A percentile compares a stretch with the other conserved stretches of the same genome.
Conservation (phyloP, 495 filamentous ascomycete genomes). For the Lichina pygmaea region DNA sequence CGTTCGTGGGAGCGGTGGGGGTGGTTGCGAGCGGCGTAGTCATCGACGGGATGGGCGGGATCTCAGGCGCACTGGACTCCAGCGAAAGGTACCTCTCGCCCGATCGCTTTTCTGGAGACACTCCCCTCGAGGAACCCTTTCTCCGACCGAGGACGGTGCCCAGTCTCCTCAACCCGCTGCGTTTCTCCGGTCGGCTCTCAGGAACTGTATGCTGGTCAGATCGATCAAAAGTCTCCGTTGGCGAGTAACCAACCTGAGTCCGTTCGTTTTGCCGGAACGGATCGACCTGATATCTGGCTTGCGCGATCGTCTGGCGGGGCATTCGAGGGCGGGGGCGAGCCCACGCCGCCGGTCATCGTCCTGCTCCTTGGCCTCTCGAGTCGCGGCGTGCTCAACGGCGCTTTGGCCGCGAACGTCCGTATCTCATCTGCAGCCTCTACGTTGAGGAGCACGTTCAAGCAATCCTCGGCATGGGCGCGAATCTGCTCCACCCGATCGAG, state of each 20-base stretch:
- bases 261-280: background rate
- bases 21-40: constrained; percentile 1
- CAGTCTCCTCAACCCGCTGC: constrained; percentile 33
- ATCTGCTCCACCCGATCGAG: constrained; percentile 63
- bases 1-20: too few relatives aligned
- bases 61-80: constrained; percentile 7
- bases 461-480: constrained; percentile 50
- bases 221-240: background rate
- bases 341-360: constrained; percentile 11
- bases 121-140: constrained; percentile 23
- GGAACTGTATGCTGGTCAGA: background rate
- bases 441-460: constrained; percentile 63
- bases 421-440: constrained; percentile 77
- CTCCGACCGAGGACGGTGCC: constrained; percentile 57
- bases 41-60: constrained; percentile 10
- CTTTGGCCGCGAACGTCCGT: constrained; percentile 45
- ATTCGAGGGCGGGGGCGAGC: constrained; percentile 15
- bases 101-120: constrained; percentile 20
- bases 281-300: constrained; percentile 6
- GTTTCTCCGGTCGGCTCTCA: constrained; percentile 10
- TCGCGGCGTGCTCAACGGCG: constrained; percentile 9
- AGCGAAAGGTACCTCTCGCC: constrained; percentile 7
- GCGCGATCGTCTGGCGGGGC: constrained; percentile 13
- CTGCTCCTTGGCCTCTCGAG: constrained; percentile 15
- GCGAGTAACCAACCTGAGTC: background rate